Base-by-base conservation (phyloP, 2,329 filamentous ascomycete genomes). In the Trichoderma sp. region DNA sequence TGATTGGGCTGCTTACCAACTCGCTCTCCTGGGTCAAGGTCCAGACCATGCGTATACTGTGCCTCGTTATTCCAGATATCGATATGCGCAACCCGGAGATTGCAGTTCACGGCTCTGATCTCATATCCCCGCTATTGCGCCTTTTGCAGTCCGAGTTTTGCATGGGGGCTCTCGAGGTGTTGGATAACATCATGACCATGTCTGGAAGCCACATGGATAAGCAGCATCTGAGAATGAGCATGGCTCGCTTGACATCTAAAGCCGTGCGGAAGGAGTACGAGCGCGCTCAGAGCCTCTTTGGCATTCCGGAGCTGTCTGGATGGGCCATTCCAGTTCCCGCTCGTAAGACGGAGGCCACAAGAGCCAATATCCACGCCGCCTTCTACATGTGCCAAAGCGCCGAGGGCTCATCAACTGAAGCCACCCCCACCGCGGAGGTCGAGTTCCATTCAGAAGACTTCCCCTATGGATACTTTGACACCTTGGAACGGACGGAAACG, bases 311-410 rank as follows among this genome's bases (percentile, higher is more conserved):
- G 76, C 90, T 93, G 25, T 95, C 92, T 17, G 95, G 95, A 2
- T 99, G 95, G 95, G 95, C 95, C 0, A 93, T 99, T 53, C 94
- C 95, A 0, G 88, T 96, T 76, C 95, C 95, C 17, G 94, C 94
- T 0, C 90, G 92, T 67, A 94, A 97, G 80, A 95, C 94, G 0
- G 90, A 91, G 64, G 87, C 89, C 37, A 98, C 95, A 4, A 87
- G 95, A 67, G 87, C 90, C 68, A 99, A 99, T 73, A 95, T 99
- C 2, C 94, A 98, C 77, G 93, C 94, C 0, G 94, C 95, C 0
- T 98, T 97, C 79, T 97, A 97, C 79, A 97, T 94, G 71, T 97
- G 94, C 75, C 91, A 92, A 64, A 90, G 87, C 70, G 84, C 87
- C 4, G 85, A 89, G 71, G 87, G 86, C 17, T 81, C 82, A 12